Percentiles rank a stretch among this genome's conserved stretches.
These are phyloP conservation scores for Rhodomyrtus psidioides DNA, from an alignment of 441 rosid genomes.

Conservation along the genomic window DNA sequence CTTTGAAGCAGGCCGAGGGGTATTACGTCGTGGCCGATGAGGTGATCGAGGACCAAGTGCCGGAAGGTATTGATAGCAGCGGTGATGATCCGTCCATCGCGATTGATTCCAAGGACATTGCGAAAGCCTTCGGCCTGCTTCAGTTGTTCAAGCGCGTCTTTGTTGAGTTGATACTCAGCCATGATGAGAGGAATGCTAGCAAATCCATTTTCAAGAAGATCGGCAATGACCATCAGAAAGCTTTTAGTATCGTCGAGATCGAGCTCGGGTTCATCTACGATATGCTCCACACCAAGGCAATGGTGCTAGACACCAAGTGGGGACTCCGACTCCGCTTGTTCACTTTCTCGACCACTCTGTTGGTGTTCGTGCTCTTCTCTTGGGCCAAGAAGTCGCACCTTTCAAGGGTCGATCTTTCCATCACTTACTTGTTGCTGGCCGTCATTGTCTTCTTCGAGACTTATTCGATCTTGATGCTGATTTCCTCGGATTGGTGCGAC, in stretches of 20 bases:
- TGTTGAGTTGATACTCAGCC: not conserved
- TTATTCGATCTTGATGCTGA: not conserved
- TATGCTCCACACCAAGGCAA: conserved; percentile 40
- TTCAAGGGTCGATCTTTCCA: not conserved
- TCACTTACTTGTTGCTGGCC: conserved; percentile 9
- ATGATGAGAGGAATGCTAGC: not conserved
- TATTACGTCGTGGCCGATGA: not conserved
- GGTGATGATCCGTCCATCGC: rapidly evolving
- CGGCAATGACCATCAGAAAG: not conserved
- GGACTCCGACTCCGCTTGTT: not conserved
- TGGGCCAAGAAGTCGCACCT: not conserved
- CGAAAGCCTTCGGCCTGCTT: not conserved
- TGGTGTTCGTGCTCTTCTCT: conserved; percentile 2
- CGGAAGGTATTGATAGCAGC: not conserved
- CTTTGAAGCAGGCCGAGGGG: not conserved
- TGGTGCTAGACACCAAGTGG: not conserved
- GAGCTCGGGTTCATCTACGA: conserved; percentile 48
- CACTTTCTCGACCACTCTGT: not conserved
- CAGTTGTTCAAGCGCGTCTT: not conserved
- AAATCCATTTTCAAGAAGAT: not conserved
- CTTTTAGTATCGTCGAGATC: not conserved
- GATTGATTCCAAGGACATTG: not conserved
- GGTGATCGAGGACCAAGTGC: not conserved
- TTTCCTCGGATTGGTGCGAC: conserved; percentile 13
- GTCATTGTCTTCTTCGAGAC: conserved; percentile 10